Percentiles rank a stretch among this genome's conserved stretches.
phyloP scores from a whole-genome alignment of 2,329 filamentous ascomycete genomes.

The Venturia aucupariae region DNA sequence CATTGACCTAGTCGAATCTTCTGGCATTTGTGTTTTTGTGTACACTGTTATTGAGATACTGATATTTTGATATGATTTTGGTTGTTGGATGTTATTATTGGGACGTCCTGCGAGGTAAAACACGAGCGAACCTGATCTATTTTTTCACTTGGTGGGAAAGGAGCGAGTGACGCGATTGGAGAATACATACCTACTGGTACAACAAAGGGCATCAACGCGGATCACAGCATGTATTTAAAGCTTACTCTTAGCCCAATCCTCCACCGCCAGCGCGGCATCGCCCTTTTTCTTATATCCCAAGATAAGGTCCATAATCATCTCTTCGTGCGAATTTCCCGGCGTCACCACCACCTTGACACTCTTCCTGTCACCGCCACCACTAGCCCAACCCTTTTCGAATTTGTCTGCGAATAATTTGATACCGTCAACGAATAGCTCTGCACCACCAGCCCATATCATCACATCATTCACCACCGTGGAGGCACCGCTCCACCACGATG shows the following conservation, averaged over 20 bases:
- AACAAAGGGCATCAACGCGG: too few species aligned
- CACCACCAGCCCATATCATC: conserved; percentile 44
- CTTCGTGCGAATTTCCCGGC: conserved; percentile 7
- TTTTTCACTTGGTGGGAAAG: too few species aligned
- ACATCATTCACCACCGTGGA: conserved; percentile 35
- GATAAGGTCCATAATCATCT: conserved; percentile 6
- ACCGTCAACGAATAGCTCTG: conserved; percentile 23
- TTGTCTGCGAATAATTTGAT: conserved; percentile 43
- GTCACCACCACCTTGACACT: not conserved
- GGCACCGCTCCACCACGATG: conserved; percentile 45
- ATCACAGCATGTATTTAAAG: not conserved
- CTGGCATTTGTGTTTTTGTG: too few species aligned
- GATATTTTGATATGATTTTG: too few species aligned
- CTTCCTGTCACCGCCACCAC: conserved; percentile 16
- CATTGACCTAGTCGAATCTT: too few species aligned
- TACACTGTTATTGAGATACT: too few species aligned
- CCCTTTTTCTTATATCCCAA: conserved; percentile 14
- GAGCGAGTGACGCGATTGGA: too few species aligned
- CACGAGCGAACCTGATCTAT: too few species aligned
- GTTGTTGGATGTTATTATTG: too few species aligned
- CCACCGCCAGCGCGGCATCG: conserved; percentile 6
- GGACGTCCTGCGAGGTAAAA: too few species aligned
- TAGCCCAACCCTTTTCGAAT: conserved; percentile 31
- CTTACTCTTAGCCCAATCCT: conserved; percentile 13
- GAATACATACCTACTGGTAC: too few species aligned